phyloP scores from a whole-genome alignment of 306 rosid species.

The Sicyos edulis region DNA sequence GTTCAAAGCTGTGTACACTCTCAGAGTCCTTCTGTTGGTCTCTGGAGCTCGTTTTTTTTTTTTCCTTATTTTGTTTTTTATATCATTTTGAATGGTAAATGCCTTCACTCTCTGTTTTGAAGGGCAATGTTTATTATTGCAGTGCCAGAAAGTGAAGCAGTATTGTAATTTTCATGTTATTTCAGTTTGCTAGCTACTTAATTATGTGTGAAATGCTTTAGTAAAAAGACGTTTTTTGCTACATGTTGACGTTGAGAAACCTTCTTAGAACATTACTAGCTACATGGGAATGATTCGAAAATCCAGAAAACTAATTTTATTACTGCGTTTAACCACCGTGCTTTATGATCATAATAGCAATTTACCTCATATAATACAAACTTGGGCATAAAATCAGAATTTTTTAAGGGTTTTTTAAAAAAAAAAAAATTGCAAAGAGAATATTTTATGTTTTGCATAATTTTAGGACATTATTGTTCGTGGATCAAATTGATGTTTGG shows the following conservation, averaged over 20 bases:
- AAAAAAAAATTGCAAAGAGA: too few species aligned
- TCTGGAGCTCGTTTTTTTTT: neutral
- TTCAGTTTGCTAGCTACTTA: neutral
- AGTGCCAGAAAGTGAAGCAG: slow-evolving; percentile 2
- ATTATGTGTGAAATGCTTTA: neutral
- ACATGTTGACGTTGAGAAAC: neutral
- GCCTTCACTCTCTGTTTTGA: slow-evolving; percentile 1
- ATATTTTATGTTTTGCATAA: too few species aligned
- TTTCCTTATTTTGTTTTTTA: neutral
- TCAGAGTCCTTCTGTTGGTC: slow-evolving; percentile 15
- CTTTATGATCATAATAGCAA: too few species aligned
- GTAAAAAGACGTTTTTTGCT: neutral
- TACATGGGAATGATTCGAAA: neutral
- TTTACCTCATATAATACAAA: too few species aligned
- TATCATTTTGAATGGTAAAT: slow-evolving; percentile 5
- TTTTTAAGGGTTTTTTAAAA: too few species aligned
- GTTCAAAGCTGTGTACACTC: slow-evolving; percentile 11
- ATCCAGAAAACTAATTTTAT: neutral
- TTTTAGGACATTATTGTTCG: too few species aligned
- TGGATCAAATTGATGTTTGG: too few species aligned
- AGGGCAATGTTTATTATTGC: neutral
- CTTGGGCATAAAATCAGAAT: too few species aligned
- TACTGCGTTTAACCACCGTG: too few species aligned
- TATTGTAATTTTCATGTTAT: slow-evolving; percentile 5
- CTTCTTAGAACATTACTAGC: too few species aligned